Base-by-base conservation (phyloP, 2,329 filamentous ascomycete species). In the Phialophora tarda region DNA sequence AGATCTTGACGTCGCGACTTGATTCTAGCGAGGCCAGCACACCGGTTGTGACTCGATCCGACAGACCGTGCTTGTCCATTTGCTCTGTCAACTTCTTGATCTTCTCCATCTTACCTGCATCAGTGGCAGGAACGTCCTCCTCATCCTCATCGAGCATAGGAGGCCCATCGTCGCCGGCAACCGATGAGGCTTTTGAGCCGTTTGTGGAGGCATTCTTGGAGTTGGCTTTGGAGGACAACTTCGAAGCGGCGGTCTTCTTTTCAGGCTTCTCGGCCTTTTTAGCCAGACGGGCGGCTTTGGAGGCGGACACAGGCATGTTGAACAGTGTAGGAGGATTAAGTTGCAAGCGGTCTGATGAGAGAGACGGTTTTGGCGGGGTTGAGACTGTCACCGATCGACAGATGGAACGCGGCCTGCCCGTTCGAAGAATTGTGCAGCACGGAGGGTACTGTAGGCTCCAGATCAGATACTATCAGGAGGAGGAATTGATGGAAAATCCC, bases 1-100 rank as follows among this genome's bases (percentile, higher is more conserved):
- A 96, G 79, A 99, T 95, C 86, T 99, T 99, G 80, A 97, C 92
- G 81, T 99, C 95, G 81, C 92, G 91, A 83, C 91, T 96, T 73
- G 91, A 85, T 71, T 86, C 81, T 71, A 94, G 88, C 53, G 95
- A 99, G 44, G 93, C 86, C 69, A 99, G 85, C 64, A 99, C 95
- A 87, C 95, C 95, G 68, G 95, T 99, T 68, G 96, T 99, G 79
- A 99, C 95, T 80, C 95, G 91, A 82, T 99, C 95, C 14, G 95
- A 98, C 72, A 99, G 86, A 76, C 95, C 95, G 78, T 96, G 88
- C 83, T 96, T 91, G 83, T 99, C 95, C 86, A 97, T 91, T 83
- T 99, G 96, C 62, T 93, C 85, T 53, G 91, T 89, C 73, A 99
- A 86, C 78, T 93, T 93, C 83, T 93, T 91, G 71, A 97, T 89